phyloP scores from a whole-genome alignment of 177 flowering plant genomes.

The Vitis hybrid region DNA sequence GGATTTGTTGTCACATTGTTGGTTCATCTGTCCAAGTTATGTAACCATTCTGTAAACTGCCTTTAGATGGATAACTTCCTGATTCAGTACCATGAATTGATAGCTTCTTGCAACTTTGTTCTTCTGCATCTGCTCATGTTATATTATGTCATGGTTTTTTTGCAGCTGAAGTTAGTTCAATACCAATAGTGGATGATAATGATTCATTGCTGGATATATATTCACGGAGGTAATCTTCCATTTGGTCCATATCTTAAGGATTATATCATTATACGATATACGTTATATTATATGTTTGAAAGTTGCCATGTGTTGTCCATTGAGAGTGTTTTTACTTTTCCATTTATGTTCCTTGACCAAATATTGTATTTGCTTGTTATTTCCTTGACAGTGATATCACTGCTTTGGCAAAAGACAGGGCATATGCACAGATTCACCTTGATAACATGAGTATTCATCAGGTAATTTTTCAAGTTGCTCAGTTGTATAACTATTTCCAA shows the following conservation, averaged over 20 bases:
- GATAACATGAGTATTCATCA: conserved; percentile 81
- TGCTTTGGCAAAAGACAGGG: conserved; percentile 86
- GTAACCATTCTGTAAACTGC: neutral
- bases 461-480: conserved; percentile 35
- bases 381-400: conserved; percentile 79
- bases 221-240: conserved; percentile 65
- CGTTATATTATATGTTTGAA: no score
- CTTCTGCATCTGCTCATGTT: no score
- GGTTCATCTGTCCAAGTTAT: neutral
- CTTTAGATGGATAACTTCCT: neutral
- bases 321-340: no score
- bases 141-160: conserved; percentile 6
- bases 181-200: conserved; percentile 90
- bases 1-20: no score
- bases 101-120: no score
- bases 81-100: neutral
- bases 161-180: conserved; percentile 91
- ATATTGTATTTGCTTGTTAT: conserved; percentile 9
- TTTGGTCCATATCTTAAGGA: no score
- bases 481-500: no score
- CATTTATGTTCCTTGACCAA: no score
- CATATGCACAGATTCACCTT: conserved; percentile 73
- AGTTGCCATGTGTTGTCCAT: no score
- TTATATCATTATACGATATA: no score
- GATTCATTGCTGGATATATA: conserved; percentile 81